Conservation (phyloP, 352 stramenopile species). For the Phytophthora pini region DNA sequence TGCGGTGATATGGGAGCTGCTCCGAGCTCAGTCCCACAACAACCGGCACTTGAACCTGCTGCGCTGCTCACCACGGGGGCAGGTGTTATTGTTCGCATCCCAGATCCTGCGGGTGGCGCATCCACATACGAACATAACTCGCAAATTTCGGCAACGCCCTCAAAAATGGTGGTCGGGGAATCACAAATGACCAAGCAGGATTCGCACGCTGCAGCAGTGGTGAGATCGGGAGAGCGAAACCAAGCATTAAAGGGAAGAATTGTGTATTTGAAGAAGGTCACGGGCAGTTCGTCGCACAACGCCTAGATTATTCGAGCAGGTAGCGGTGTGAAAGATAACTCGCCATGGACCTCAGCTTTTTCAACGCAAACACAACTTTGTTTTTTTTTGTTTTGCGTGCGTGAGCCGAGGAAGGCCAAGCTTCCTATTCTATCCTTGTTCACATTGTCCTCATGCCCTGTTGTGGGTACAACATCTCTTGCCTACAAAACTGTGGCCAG, state of each 20-base stretch:
- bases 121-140: slow-evolving; percentile 61
- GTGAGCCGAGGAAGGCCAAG: slow-evolving; percentile 14
- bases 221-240: slow-evolving; percentile 50
- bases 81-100: slow-evolving; percentile 60
- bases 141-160: slow-evolving; percentile 13
- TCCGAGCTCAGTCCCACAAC: slow-evolving; percentile 36
- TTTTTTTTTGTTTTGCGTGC: slow-evolving; percentile 11
- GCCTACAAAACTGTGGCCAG: slow-evolving; percentile 60
- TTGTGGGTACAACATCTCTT: slow-evolving; percentile 14
- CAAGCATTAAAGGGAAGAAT: slow-evolving; percentile 55
- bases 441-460: slow-evolving; percentile 29
- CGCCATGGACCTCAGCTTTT: slow-evolving; percentile 13
- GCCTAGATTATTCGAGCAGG: slow-evolving; percentile 1
- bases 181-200: slow-evolving; percentile 3
- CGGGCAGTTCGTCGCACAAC: slow-evolving; percentile 12
- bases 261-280: slow-evolving; percentile 66
- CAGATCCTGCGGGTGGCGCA: slow-evolving; percentile 26
- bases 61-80: slow-evolving; percentile 50
- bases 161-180: neutral
- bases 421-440: slow-evolving; percentile 48
- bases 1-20: slow-evolving; percentile 38
- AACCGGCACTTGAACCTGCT: slow-evolving; percentile 39
- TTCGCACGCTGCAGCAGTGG: slow-evolving; percentile 45
- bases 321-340: slow-evolving; percentile 7
- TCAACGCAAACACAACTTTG: slow-evolving; percentile 17